Percentiles rank a stretch among this genome's conserved stretches.
phyloP scores from a whole-genome alignment of 768 basidiomycete species.

The Obba rivulosa region DNA sequence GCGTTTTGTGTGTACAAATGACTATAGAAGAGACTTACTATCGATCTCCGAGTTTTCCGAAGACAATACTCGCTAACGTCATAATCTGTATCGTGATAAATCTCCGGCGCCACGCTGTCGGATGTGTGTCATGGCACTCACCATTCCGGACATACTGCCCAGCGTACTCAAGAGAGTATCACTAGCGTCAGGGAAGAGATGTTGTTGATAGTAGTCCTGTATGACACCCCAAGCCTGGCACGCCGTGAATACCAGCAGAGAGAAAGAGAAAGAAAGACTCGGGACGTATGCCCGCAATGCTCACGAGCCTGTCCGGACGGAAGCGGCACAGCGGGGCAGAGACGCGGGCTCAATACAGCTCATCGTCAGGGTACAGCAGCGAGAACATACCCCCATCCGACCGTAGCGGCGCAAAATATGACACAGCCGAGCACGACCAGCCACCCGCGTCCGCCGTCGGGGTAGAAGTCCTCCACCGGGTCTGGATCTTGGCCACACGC shows the following conservation, averaged over 20 bases:
- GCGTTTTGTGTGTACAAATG: neutral
- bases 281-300: slow-evolving; percentile 17
- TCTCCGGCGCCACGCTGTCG: neutral
- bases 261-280: slow-evolving; percentile 14
- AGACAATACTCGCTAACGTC: slow-evolving; percentile 15
- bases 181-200: slow-evolving; percentile 18
- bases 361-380: neutral
- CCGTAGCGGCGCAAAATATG: slow-evolving; percentile 13
- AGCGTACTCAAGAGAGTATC: slow-evolving; percentile 15
- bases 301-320: slow-evolving; percentile 17
- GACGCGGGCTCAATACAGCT: slow-evolving; percentile 2
- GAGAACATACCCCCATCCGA: slow-evolving; percentile 21
- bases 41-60: slow-evolving; percentile 18
- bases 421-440: slow-evolving; percentile 18
- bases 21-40: slow-evolving; percentile 8
- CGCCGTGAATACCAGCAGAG: slow-evolving; percentile 14
- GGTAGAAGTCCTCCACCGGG: slow-evolving; percentile 11
- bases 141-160: slow-evolving; percentile 17
- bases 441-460: slow-evolving; percentile 19
- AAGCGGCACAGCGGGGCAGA: slow-evolving; percentile 2
- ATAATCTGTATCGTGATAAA: slow-evolving; percentile 10
- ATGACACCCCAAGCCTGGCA: slow-evolving; percentile 28
- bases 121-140: slow-evolving; percentile 1
- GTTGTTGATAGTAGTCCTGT: slow-evolving; percentile 29
- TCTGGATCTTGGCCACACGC: slow-evolving; percentile 6